Evolutionary conservation across 257 asterid species (phyloP).

Genomic region (Verbena officinalis): DNA sequence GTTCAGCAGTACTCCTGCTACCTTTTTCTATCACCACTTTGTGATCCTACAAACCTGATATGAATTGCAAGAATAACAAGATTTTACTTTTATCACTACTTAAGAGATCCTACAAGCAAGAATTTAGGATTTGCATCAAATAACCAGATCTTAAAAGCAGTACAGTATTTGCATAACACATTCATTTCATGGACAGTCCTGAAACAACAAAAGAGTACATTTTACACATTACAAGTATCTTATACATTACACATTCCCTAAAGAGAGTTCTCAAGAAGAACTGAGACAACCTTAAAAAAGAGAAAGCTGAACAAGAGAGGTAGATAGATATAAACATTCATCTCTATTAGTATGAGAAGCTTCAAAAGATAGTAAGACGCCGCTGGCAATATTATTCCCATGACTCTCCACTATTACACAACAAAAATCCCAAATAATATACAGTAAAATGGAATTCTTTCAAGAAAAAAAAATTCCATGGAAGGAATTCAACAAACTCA

Average conservation of each 20-base stretch:
- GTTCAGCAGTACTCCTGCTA: too few species aligned
- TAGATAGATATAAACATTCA: background rate
- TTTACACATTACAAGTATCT: background rate
- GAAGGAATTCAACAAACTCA: background rate
- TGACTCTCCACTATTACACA: background rate
- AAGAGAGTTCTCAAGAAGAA: background rate
- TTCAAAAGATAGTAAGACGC: conserved; percentile 7
- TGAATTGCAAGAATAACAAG: too few species aligned
- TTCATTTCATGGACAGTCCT: background rate
- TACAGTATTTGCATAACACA: too few species aligned
- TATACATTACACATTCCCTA: background rate
- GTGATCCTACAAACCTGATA: too few species aligned
- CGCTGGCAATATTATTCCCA: background rate
- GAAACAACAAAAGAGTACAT: conserved; percentile 5
- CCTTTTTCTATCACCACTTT: too few species aligned
- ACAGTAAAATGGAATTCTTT: background rate
- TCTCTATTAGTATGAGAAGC: background rate
- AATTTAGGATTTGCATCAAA: too few species aligned
- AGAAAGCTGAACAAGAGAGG: background rate
- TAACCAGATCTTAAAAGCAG: background rate
- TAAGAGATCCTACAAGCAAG: too few species aligned
- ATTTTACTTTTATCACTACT: too few species aligned
- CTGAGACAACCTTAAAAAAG: background rate
- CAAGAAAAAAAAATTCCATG: background rate
- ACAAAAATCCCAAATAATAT: background rate